A percentile compares a stretch with the other conserved stretches of the same genome.
Evolutionary conservation across 177 flowering plant genomes (phyloP).

Genomic region (Vitis hybrid): DNA sequence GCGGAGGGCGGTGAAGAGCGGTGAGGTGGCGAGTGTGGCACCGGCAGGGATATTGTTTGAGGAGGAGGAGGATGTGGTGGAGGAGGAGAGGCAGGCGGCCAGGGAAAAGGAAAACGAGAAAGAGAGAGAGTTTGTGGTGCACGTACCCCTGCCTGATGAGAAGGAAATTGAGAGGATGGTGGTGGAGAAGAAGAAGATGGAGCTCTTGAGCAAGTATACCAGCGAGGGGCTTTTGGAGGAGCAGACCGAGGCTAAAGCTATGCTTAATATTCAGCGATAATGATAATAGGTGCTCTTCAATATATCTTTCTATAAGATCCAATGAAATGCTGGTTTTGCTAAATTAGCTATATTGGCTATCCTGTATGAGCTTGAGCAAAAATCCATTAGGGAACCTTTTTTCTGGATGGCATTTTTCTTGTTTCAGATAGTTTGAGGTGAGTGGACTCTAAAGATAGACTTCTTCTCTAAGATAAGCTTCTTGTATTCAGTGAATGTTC

Average conservation of each 20-base stretch:
- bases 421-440: no score
- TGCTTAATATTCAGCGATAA: conserved; percentile 82
- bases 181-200: conserved; percentile 93
- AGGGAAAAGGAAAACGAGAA: conserved; percentile 28
- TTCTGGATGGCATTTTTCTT: no score
- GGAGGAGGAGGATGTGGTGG: conserved; percentile 89
- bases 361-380: no score
- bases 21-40: conserved; percentile 58
- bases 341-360: no score
- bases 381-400: no score
- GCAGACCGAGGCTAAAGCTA: conserved; percentile 76
- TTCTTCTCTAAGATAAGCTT: no score
- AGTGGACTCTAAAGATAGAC: no score
- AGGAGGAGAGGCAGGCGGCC: conserved; percentile 65
- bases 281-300: no score
- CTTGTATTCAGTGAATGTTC: no score
- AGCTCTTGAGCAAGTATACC: conserved; percentile 71
- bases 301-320: no score
- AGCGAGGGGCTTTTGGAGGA: conserved; percentile 71
- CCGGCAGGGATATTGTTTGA: conserved; percentile 56
- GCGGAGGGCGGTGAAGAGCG: conserved; percentile 70
- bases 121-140: conserved; percentile 77
- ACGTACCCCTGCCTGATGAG: conserved; percentile 91
- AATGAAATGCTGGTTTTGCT: no score
- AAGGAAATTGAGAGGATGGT: conserved; percentile 94